Evolutionary conservation across 2,329 filamentous ascomycete species (phyloP), one percentile per base, ranked within the genome.

Genomic region (Ophiocordyceps camponoti-leonardi): DNA sequence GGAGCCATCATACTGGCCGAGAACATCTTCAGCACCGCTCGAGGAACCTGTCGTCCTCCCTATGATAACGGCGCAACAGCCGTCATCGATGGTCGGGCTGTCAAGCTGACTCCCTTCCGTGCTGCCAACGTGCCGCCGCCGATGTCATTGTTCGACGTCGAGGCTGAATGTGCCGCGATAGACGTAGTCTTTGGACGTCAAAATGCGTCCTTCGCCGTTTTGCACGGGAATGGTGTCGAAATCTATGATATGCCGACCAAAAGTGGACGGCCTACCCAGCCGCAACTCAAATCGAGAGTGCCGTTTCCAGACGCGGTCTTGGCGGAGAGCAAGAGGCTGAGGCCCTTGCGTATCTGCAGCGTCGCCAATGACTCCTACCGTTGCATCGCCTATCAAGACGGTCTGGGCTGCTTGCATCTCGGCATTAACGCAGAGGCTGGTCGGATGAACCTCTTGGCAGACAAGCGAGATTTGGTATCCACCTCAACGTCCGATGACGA

Each of bases 91-190:
- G 92, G 92, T 16, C 74, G 66, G 43, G 75, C 58, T 3, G 63
- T 96, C 48, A 94, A 93, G 58, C 62, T 96, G 42, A 96, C 92
- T 0, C 86, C 92, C 1, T 73, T 98, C 51, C 74, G 84, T 50
- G 73, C 81, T 44, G 83, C 86, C 13, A 94, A 92, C 54, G 72
- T 95, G 3, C 92, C 92, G 22, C 92, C 92, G 26, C 92, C 92
- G 1, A 95, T 96, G 87, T 79, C 86, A 16, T 71, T 90, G 50
- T 83, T 83, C 52, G 84, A 93, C 47, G 55, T 95, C 18, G 55
- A 66, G 13, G 62, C 83, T 26, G 67, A 74, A 14, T 71, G 71
- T 0, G 79, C 81, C 45, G 72, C 78, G 3, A 65, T 85, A 18
- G 87, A 95, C 62, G 77, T 92, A 44, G 77, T 81, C 0, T 79